Evolutionary conservation across 2,329 filamentous ascomycete genomes (phyloP), one percentile per base, ranked within the genome.

Genomic region (Alternaria hordeiaustralica): DNA sequence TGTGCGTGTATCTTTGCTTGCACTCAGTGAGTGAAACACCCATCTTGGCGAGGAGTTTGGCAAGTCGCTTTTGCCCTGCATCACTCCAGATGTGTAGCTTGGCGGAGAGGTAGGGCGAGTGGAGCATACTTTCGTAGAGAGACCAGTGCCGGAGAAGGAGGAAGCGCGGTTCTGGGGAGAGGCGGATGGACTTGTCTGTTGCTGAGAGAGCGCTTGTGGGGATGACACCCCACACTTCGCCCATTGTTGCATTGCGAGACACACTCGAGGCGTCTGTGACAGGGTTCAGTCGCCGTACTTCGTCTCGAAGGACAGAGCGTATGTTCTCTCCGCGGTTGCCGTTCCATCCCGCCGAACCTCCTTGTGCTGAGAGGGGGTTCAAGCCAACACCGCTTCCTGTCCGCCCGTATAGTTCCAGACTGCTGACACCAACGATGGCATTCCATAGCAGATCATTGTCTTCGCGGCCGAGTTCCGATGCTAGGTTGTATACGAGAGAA

Each of bases 21-120:
- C 94, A 97, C 81, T 99, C 95, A 6, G 91, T 91, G 41, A 98
- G 84, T 75, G 93, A 97, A 59, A 99, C 92, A 30, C 96, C 96
- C 95, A 99, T 99, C 81, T 98, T 99, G 46, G 96, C 96, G 3
- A 99, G 86, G 0, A 99, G 87, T 77, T 98, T 98, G 80, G 97
- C 93, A 20, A 99, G 84, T 55, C 95, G 88, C 78, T 96, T 97
- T 57, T 92, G 87, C 4, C 96, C 96, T 55, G 87, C 88, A 66
- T 98, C 96, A 64, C 90, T 96, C 95, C 96, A 99, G 50, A 97
- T 94, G 80, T 96, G 95, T 49, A 99, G 86, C 30, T 93, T 88
- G 4, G 95, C 93, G 63, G 96, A 95, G 5, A 99, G 87, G 75
- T 97, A 98, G 0, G 95, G 94, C 0, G 94, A 97, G 79, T 99